A percentile compares a stretch with the other conserved stretches of the same genome.
Conservation (phyloP, 2,329 filamentous ascomycete genomes). For the Fusarium lateritium region DNA sequence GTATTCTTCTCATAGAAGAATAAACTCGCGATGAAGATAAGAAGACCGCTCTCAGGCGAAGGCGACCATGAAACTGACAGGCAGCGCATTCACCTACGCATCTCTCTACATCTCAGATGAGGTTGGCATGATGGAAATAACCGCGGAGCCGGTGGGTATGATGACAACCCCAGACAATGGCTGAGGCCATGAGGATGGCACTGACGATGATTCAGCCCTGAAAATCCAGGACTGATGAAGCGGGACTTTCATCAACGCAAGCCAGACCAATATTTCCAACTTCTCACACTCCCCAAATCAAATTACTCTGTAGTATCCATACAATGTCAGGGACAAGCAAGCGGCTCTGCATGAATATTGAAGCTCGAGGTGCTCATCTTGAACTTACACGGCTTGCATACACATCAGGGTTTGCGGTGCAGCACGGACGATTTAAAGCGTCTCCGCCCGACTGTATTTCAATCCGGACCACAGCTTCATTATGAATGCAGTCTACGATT, state of each 20-base stretch:
- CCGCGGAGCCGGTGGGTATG: slow-evolving; percentile 15
- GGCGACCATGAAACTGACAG: neutral
- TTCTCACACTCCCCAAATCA: too few relatives aligned
- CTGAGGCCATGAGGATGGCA: slow-evolving; percentile 13
- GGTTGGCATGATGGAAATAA: slow-evolving; percentile 8
- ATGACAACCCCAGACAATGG: slow-evolving; percentile 8
- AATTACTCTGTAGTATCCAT: neutral
- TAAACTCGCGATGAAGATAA: too few relatives aligned
- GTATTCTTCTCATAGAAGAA: too few relatives aligned
- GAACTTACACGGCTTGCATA: slow-evolving; percentile 15
- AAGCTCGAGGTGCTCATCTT: neutral
- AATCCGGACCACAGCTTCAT: slow-evolving; percentile 29
- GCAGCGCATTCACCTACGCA: neutral
- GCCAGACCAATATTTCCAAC: slow-evolving; percentile 3
- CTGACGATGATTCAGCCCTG: slow-evolving; percentile 32
- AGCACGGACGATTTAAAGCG: slow-evolving; percentile 17
- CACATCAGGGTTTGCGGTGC: slow-evolving; percentile 1
- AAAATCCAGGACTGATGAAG: slow-evolving; percentile 37
- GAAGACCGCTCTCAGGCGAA: neutral
- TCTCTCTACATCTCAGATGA: neutral
- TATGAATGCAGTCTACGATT: slow-evolving; percentile 33
- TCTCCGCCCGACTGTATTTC: slow-evolving; percentile 11
- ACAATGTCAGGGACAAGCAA: slow-evolving; percentile 19
- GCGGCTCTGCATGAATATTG: slow-evolving; percentile 11
- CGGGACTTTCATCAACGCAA: slow-evolving; percentile 7